Base-by-base conservation (phyloP, 2,329 filamentous ascomycete species). In the Colletotrichum sojae region DNA sequence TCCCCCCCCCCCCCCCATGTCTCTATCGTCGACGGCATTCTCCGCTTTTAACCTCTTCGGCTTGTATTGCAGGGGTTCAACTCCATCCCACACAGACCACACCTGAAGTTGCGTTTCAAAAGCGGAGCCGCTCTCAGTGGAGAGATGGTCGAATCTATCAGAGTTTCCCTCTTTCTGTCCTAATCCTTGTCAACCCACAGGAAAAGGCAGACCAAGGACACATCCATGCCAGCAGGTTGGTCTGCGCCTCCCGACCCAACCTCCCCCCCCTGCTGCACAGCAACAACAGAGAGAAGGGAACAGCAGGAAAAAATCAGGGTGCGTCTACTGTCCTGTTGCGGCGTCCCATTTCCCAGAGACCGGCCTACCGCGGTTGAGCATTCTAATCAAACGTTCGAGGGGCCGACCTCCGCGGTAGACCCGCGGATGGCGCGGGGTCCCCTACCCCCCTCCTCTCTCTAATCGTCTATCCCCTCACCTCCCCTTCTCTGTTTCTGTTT, bases 111-210 rank as follows among this genome's bases (percentile, higher is more conserved):
- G 55, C 43, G 55, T 39, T 56, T 45, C 62, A 22, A 43, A 16
- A 60, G 66, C 56, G 66, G 66, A 56, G 62, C 51, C 27, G 45
- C 49, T 59, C 27, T 51, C 49, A 43, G 60, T 52, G 43, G 31
- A 36, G 27, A 9, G 27, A 22, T 8, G 31, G 8, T 8, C 31
- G 31, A 36, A 59, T 55, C 55, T 55, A 51, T 53, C 64, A 67
- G 20, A 57, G 51, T 63, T 67, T 43, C 40, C 15, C 31, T 36
- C 31, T 36, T 36, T 2, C 9, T 36, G 8, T 36, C 6, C 31
- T 10, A 8, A 36, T 10, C 31, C 31, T 10, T 36, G 31, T 31
- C 8, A 25, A 25, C 31, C 8, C 31, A 36, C 31, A 36, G 31
- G 8, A 36, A 36, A 36, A 36, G 2, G 31, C 8, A 36, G 31